phyloP scores from a whole-genome alignment of 2,329 filamentous ascomycete genomes.

The Fusarium liriodendri region DNA sequence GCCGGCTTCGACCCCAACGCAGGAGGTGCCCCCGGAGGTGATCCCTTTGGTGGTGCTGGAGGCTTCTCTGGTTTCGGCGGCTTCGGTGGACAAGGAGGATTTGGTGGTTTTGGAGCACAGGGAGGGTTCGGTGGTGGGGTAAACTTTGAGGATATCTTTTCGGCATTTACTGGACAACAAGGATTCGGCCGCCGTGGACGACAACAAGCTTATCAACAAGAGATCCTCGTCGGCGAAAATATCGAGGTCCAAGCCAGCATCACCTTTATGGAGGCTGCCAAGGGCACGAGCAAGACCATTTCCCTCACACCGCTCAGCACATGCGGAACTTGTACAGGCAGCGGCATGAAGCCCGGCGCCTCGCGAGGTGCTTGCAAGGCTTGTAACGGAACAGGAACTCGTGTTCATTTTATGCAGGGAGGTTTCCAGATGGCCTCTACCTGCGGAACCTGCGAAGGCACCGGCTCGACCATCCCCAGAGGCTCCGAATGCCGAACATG shows the following conservation, averaged over 20 bases:
- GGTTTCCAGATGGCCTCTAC: slow-evolving; percentile 97
- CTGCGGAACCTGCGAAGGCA: slow-evolving; percentile 83
- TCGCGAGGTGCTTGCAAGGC: slow-evolving; percentile 78
- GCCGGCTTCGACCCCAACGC: slow-evolving; percentile 86
- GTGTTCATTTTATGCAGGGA: slow-evolving; percentile 89
- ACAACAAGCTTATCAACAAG: slow-evolving; percentile 75
- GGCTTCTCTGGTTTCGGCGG: slow-evolving; percentile 69
- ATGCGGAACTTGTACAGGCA: slow-evolving; percentile 86
- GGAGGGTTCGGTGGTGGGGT: slow-evolving; percentile 84
- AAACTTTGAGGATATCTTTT: slow-evolving; percentile 97
- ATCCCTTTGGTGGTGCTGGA: slow-evolving; percentile 64
- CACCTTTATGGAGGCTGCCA: slow-evolving; percentile 95
- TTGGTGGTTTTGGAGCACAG: slow-evolving; percentile 49
- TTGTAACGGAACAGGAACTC: slow-evolving; percentile 87
- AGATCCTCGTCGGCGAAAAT: slow-evolving; percentile 91
- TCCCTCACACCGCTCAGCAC: slow-evolving; percentile 82
- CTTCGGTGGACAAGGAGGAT: slow-evolving; percentile 32
- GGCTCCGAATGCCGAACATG: slow-evolving; percentile 86
- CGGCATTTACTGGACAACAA: slow-evolving; percentile 76
- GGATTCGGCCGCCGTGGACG: slow-evolving; percentile 63
- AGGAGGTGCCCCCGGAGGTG: slow-evolving; percentile 65
- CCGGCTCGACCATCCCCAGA: slow-evolving; percentile 79
- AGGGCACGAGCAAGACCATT: slow-evolving; percentile 90
- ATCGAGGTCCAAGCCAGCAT: slow-evolving; percentile 95
- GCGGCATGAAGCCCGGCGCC: slow-evolving; percentile 84